Evolutionary conservation across 345 rosid genomes (phyloP).

Genomic region (Citrus mangshanensis): DNA sequence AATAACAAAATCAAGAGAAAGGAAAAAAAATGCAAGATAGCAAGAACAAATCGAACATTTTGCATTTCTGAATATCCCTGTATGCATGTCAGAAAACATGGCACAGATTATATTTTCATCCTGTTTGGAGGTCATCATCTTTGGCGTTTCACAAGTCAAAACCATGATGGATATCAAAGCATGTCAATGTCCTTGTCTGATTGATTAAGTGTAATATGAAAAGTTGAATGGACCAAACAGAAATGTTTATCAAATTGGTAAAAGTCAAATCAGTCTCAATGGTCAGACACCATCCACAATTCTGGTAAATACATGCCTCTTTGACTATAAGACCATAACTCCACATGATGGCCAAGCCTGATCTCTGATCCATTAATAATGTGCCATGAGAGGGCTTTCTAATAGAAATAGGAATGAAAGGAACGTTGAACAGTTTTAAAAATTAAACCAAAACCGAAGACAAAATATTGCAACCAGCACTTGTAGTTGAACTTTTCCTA

Average conservation of each 20-base stretch:
- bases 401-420: background rate
- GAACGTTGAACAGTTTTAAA: background rate
- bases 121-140: background rate
- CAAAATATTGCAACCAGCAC: background rate
- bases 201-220: background rate
- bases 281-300: background rate
- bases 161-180: background rate
- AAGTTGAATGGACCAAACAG: background rate
- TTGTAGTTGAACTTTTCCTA: background rate
- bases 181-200: background rate
- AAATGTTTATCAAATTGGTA: constrained; percentile 5
- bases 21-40: background rate
- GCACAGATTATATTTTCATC: background rate
- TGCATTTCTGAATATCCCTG: background rate
- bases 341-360: background rate
- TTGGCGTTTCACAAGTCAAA: background rate
- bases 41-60: background rate
- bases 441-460: background rate
- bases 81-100: constrained; percentile 2
- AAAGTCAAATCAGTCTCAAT: background rate
- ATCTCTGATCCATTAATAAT: background rate
- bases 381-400: background rate
- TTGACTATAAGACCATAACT: background rate
- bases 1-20: constrained; percentile 18
- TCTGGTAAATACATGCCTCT: background rate